phyloP scores from a whole-genome alignment of 2,329 filamentous ascomycete genomes.

The Sphaceloma murrayae region DNA sequence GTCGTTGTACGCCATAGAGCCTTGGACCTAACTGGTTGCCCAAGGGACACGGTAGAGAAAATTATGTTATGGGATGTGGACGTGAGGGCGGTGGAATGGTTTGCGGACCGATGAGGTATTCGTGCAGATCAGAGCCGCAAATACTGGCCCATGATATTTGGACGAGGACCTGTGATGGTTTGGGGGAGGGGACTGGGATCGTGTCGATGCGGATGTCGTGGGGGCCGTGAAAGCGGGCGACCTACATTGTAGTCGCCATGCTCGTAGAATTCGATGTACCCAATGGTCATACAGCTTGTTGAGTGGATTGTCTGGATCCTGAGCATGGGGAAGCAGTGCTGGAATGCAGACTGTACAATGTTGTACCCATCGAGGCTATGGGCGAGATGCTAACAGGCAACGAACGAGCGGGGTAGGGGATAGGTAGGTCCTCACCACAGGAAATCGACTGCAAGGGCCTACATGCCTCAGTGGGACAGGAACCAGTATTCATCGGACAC shows the following conservation, averaged over 20 bases:
- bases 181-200: slow-evolving; percentile 21
- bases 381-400: too few relatives aligned
- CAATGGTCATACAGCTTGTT: too few relatives aligned
- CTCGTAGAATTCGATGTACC: not conserved
- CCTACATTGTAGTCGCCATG: slow-evolving; percentile 21
- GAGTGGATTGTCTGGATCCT: too few relatives aligned
- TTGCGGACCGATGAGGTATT: slow-evolving; percentile 22
- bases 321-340: not conserved
- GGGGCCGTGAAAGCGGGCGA: slow-evolving; percentile 23
- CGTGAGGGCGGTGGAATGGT: slow-evolving; percentile 17
- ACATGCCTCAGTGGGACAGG: too few relatives aligned
- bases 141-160: slow-evolving; percentile 24
- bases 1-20: slow-evolving; percentile 20
- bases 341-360: too few relatives aligned
- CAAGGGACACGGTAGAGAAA: slow-evolving; percentile 17
- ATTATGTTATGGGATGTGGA: slow-evolving; percentile 19
- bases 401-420: not conserved
- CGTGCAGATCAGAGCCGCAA: slow-evolving; percentile 24
- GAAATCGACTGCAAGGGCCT: too few relatives aligned
- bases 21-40: slow-evolving; percentile 22
- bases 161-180: slow-evolving; percentile 21
- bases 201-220: slow-evolving; percentile 24
- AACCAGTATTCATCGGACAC: too few relatives aligned
- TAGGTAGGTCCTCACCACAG: too few relatives aligned
- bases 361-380: too few relatives aligned